Evolutionary conservation across 331 rosid species (phyloP), one percentile per base, ranked within the genome.

Genomic region (Saraca asoca): DNA sequence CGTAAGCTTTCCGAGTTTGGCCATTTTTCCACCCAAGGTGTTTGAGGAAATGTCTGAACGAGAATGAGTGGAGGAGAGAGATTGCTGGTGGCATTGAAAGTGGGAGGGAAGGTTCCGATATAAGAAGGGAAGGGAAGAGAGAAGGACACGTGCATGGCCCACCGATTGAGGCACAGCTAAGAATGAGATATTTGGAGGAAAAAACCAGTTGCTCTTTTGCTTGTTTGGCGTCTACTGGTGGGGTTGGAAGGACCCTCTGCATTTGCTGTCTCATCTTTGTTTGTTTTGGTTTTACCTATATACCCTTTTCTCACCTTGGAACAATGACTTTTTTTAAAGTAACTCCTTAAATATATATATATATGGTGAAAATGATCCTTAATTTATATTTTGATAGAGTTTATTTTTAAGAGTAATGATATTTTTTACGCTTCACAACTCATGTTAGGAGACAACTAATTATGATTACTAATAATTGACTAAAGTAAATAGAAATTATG

Each of bases 141-240:
- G 37, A 10, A 8, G 42, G 43, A 59, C 51, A 60, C 31, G 70
- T 69, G 89, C 72, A 64, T 79, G 96, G 90, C 90, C 97, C 97
- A 88, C 85, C 48, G 88, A 76, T 77, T 62, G 49, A 73, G 19
- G 74, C 78, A 80, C 94, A 87, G 96, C 96, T 84, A 80, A 86
- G 89, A 74, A 75, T 74, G 82, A 76, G 77, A 78, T 45, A 69
- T 50, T 66, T 65, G 79, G 73, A 63, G 81, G 72, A 74, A 70
- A 24, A 24, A 65, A 72, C 88, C 76, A 74, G 66, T 81, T 77
- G 89, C 77, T 68, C n/a, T 48, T 38, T 48, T 41, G 14, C 67
- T 85, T 74, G 77, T 49, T 24, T 24, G 31, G 31, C 76, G 12
- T 71, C 13, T 81, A 43, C 50, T 50, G 49, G 57, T 59, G 57